These are phyloP conservation scores for Lachancea nothofagi DNA, from an alignment of 805 yeast species.

Conservation along the genomic window DNA sequence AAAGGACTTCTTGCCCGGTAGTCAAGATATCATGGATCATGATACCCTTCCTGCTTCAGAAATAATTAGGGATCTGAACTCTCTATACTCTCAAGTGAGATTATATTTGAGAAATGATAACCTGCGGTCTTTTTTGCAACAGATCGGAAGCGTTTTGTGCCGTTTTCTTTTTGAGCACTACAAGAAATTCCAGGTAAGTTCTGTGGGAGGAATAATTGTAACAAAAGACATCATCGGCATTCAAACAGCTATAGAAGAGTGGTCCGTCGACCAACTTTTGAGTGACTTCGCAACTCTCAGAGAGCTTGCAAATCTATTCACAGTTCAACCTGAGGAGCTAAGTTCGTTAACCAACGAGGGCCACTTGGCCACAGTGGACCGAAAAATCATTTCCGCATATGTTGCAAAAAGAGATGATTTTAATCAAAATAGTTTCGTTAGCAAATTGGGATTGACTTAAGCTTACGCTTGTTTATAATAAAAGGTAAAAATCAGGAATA, in stretches of 20 bases:
- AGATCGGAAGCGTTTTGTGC: constrained; percentile 55
- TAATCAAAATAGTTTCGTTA: constrained; percentile 36
- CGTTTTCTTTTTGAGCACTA: constrained; percentile 62
- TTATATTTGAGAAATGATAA: constrained; percentile 42
- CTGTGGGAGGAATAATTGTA: constrained; percentile 75
- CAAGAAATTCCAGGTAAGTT: constrained; percentile 66
- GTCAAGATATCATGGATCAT: constrained; percentile 43
- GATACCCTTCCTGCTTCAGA: constrained; percentile 70
- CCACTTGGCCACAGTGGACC: constrained; percentile 60
- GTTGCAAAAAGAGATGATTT: constrained; percentile 68
- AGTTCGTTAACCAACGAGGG: constrained; percentile 79
- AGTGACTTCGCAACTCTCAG: constrained; percentile 65
- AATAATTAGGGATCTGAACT: constrained; percentile 46
- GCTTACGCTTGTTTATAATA: constrained; percentile 4
- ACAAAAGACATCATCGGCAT: constrained; percentile 79
- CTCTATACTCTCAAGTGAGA: constrained; percentile 31
- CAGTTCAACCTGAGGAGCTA: constrained; percentile 76
- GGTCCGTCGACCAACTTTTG: constrained; percentile 56
- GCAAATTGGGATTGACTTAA: constrained; percentile 9
- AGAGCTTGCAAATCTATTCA: constrained; percentile 77
- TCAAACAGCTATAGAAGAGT: constrained; percentile 60
- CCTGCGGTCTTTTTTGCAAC: constrained; percentile 44
- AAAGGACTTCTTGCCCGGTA: constrained; percentile 57
- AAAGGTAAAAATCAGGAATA: constrained; percentile 5
- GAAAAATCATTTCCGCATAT: constrained; percentile 56